Conservation (phyloP, 306 rosid species). For the Dryas alaskensis region DNA sequence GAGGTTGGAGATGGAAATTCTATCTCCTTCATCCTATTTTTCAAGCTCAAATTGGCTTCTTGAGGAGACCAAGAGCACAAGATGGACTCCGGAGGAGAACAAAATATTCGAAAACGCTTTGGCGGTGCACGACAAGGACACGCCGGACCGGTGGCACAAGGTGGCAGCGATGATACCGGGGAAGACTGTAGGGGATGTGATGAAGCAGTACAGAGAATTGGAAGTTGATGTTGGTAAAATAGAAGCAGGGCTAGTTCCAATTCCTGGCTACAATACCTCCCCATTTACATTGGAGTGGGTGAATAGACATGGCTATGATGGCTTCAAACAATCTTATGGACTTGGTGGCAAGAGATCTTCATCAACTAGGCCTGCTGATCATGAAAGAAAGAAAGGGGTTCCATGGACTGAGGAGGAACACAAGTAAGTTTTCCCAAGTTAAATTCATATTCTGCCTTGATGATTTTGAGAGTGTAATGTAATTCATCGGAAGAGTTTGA, state of each 20-base stretch:
- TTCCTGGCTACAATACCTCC: conserved; percentile 62
- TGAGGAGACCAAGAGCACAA: conserved; percentile 40
- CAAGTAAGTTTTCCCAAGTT: conserved; percentile 43
- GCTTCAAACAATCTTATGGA: conserved; percentile 46
- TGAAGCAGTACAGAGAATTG: conserved; percentile 64
- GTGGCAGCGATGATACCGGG: conserved; percentile 87
- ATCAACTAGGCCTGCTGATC: conserved; percentile 50
- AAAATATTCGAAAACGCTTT: conserved; percentile 85
- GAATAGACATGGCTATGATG: conserved; percentile 48
- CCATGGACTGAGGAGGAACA: conserved; percentile 99
- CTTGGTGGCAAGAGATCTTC: conserved; percentile 55
- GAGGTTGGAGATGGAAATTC: conserved; percentile 75
- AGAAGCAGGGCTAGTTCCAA: conserved; percentile 74
- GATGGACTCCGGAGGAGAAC: conserved; percentile 87
- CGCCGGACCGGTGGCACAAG: conserved; percentile 77
- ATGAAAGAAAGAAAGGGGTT: conserved; percentile 85
- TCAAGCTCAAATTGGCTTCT: conserved; percentile 48
- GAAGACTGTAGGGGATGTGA: conserved; percentile 62
- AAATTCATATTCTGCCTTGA: neutral
- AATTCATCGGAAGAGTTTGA: neutral
- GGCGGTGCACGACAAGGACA: conserved; percentile 68
- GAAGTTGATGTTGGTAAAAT: conserved; percentile 71
- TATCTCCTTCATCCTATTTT: conserved; percentile 54
- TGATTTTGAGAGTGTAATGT: conserved; percentile 17
- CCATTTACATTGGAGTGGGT: conserved; percentile 83